phyloP scores from a whole-genome alignment of 2,329 filamentous ascomycete genomes.

The Colletotrichum gigasporum region DNA sequence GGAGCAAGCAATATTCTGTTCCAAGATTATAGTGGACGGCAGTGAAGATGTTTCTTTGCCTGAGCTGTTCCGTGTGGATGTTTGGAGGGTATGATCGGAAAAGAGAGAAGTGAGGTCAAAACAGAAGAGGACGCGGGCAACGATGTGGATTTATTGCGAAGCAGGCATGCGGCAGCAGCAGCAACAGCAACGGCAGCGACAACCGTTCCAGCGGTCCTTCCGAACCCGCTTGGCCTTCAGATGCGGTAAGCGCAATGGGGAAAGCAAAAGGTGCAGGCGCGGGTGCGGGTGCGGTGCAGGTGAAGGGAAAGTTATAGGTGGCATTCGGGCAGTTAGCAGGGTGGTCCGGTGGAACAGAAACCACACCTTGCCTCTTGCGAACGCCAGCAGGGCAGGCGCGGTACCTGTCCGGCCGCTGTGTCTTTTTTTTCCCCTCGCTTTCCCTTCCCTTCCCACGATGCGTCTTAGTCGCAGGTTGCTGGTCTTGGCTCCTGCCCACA shows the following conservation, averaged over 20 bases:
- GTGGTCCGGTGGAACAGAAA: conserved; percentile 29
- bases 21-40: conserved; percentile 27
- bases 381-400: conserved; percentile 4
- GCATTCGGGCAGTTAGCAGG: conserved; percentile 12
- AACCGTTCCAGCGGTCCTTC: conserved; percentile 4
- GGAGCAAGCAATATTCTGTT: conserved; percentile 24
- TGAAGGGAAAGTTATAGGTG: neutral
- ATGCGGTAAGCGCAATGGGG: conserved; percentile 19
- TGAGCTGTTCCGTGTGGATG: conserved; percentile 24
- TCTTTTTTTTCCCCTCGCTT: conserved; percentile 12
- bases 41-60: conserved; percentile 26
- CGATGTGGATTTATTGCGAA: conserved; percentile 30
- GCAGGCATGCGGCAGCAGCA: neutral
- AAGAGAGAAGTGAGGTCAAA: neutral
- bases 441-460: conserved; percentile 20
- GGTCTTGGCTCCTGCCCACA: conserved; percentile 26
- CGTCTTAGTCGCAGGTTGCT: conserved; percentile 18
- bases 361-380: conserved; percentile 30
- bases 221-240: neutral
- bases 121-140: conserved; percentile 14
- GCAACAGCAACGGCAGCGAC: conserved; percentile 4
- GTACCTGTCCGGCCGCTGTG: conserved; percentile 1
- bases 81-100: conserved; percentile 11
- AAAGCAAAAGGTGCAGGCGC: neutral
- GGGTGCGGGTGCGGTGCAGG: neutral